Conservation (phyloP, 2,329 filamentous ascomycete genomes). For the Trichophyton equinum region DNA sequence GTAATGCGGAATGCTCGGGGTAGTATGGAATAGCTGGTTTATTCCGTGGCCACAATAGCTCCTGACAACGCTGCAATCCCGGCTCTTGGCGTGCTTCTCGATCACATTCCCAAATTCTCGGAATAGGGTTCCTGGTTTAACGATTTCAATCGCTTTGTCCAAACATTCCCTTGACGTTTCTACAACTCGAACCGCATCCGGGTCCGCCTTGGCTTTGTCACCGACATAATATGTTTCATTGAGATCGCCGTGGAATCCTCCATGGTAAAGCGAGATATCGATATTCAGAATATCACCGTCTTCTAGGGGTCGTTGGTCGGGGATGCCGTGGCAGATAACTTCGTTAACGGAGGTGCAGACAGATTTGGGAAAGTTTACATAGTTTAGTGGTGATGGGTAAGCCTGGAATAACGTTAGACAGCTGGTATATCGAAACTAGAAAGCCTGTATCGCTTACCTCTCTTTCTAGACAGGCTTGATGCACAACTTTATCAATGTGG, state of each 20-base stretch:
- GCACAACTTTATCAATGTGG: slow-evolving; percentile 85
- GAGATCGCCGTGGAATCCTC: slow-evolving; percentile 87
- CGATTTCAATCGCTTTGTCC: slow-evolving; percentile 77
- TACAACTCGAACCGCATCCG: slow-evolving; percentile 78
- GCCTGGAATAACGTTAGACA: slow-evolving; percentile 43
- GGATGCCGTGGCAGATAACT: slow-evolving; percentile 97
- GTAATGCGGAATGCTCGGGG: slow-evolving; percentile 92
- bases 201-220: slow-evolving; percentile 68
- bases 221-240: slow-evolving; percentile 99
- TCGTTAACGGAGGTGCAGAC: slow-evolving; percentile 95
- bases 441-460: slow-evolving; percentile 49
- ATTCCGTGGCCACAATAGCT: slow-evolving; percentile 96
- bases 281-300: slow-evolving; percentile 97
- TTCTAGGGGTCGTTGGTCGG: slow-evolving; percentile 71
- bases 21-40: slow-evolving; percentile 83
- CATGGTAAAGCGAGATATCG: slow-evolving; percentile 87
- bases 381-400: slow-evolving; percentile 90
- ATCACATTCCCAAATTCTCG: slow-evolving; percentile 89
- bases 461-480: slow-evolving; percentile 87
- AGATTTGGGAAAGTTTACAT: slow-evolving; percentile 93
- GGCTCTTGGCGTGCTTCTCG: slow-evolving; percentile 82
- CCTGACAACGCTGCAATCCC: slow-evolving; percentile 79
- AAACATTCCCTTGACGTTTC: slow-evolving; percentile 83
- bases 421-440: slow-evolving; percentile 10
- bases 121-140: slow-evolving; percentile 88